Percentiles rank a stretch among this genome's conserved stretches.
phyloP scores from a whole-genome alignment of 75 land plant species.

The Pinus albicaulis region DNA sequence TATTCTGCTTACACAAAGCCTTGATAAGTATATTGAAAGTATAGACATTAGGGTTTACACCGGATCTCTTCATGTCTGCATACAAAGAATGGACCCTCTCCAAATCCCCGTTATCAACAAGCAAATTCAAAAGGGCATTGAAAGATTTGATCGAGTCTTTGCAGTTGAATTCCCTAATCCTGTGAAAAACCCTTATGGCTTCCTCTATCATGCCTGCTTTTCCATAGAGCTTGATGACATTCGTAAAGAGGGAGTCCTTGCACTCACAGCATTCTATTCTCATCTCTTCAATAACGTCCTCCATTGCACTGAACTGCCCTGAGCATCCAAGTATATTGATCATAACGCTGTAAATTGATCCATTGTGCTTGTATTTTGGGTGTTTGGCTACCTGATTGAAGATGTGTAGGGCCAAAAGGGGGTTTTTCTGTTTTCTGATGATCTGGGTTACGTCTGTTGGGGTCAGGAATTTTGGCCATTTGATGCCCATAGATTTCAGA shows the following conservation, averaged over 20 bases:
- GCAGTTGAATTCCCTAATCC: constrained; percentile 44
- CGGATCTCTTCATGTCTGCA: constrained; percentile 24
- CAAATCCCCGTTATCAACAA: constrained; percentile 36
- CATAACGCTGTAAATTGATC: constrained; percentile 44
- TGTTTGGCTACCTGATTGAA: constrained; percentile 41
- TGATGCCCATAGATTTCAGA: constrained; percentile 1
- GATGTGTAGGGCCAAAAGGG: constrained; percentile 40
- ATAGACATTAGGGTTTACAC: constrained; percentile 21
- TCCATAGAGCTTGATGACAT: constrained; percentile 30
- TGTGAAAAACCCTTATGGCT: constrained; percentile 30
- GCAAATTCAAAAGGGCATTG: constrained; percentile 27
- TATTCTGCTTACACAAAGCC: constrained; percentile 23
- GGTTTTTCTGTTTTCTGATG: constrained; percentile 43
- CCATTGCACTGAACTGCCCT: constrained; percentile 29
- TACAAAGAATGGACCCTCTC: constrained; percentile 22
- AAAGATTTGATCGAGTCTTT: constrained; percentile 41
- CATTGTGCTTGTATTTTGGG: constrained; percentile 55
- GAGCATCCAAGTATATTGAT: constrained; percentile 31
- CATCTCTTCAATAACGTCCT: constrained; percentile 37
- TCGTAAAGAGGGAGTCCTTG: constrained; percentile 34
- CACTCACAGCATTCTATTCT: constrained; percentile 36
- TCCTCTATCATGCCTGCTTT: constrained; percentile 25
- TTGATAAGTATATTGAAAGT: constrained; percentile 42
- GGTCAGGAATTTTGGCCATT: constrained; percentile 45
- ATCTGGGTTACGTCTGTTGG: constrained; percentile 44